These are phyloP conservation scores for Boletus rubroflammeus DNA, from an alignment of 768 basidiomycete genomes.

Conservation along the genomic window DNA sequence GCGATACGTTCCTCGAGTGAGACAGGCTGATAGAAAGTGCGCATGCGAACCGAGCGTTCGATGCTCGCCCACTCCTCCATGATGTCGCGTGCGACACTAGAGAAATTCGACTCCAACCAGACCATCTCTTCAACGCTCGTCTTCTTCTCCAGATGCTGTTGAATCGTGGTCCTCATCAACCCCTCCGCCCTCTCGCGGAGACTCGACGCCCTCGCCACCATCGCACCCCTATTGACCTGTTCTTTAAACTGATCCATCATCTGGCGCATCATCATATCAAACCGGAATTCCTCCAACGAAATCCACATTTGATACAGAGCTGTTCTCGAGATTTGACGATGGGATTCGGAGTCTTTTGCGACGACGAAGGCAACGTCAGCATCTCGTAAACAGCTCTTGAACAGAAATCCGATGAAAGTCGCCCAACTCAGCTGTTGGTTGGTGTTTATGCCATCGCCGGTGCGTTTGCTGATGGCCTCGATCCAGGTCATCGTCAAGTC, in stretches of 20 bases:
- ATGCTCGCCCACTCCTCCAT: constrained; percentile 46
- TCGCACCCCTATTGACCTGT: constrained; percentile 12
- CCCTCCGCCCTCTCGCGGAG: constrained; percentile 3
- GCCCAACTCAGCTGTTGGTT: constrained; percentile 44
- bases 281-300: constrained; percentile 47
- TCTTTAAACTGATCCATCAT: constrained; percentile 16
- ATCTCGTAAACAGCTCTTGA: constrained; percentile 46
- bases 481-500: constrained; percentile 43
- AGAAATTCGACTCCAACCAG: constrained; percentile 48
- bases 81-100: constrained; percentile 34
- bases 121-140: constrained; percentile 13
- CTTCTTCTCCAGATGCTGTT: constrained; percentile 25
- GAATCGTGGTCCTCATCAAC: constrained; percentile 3
- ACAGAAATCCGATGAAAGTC: constrained; percentile 43
- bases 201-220: constrained; percentile 21
- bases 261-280: constrained; percentile 38
- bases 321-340: constrained; percentile 49
- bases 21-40: constrained; percentile 49
- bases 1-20: constrained; percentile 50
- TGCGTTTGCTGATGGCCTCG: constrained; percentile 27
- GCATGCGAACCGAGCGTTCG: constrained; percentile 35
- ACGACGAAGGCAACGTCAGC: constrained; percentile 43
- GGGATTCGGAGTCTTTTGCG: constrained; percentile 47
- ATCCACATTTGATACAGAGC: constrained; percentile 42
- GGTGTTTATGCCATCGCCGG: constrained; percentile 12